phyloP scores from a whole-genome alignment of 2,329 filamentous ascomycete species.

The Penicillium vulpinum region DNA sequence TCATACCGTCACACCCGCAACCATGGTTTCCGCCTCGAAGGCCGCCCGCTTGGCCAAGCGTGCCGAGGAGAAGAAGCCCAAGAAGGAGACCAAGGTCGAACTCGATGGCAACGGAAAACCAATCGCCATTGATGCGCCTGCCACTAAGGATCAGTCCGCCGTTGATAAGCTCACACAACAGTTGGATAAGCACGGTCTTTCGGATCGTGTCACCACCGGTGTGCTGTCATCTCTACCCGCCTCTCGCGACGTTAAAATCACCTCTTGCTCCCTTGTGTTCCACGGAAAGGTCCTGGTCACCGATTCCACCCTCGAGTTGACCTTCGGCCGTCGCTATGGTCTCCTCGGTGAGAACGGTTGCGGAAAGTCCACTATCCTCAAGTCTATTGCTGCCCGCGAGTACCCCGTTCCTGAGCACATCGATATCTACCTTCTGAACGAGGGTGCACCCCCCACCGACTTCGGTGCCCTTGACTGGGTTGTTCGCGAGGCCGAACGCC shows the following conservation, averaged over 20 bases:
- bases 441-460: slow-evolving; percentile 87
- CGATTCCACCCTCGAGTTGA: slow-evolving; percentile 90
- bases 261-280: slow-evolving; percentile 89
- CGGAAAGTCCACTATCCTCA: slow-evolving; percentile 96
- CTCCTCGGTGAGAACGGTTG: slow-evolving; percentile 98
- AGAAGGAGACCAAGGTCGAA: slow-evolving; percentile 67
- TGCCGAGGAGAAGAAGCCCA: slow-evolving; percentile 58
- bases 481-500: slow-evolving; percentile 87
- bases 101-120: slow-evolving; percentile 63
- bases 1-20: slow-evolving; percentile 28
- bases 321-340: slow-evolving; percentile 89
- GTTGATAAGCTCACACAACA: slow-evolving; percentile 87
- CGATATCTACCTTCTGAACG: slow-evolving; percentile 97
- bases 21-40: slow-evolving; percentile 69
- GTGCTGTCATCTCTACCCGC: slow-evolving; percentile 81
- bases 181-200: slow-evolving; percentile 94
- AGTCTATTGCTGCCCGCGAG: slow-evolving; percentile 89
- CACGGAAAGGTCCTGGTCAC: slow-evolving; percentile 95
- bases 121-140: slow-evolving; percentile 61
- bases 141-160: slow-evolving; percentile 70
- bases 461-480: slow-evolving; percentile 96
- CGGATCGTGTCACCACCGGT: slow-evolving; percentile 96
- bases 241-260: slow-evolving; percentile 96
- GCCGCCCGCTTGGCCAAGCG: slow-evolving; percentile 67
- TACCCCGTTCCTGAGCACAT: slow-evolving; percentile 94